Percentiles rank a stretch among this genome's conserved stretches.
These are phyloP conservation scores for Phyllosticta ampelicida DNA, from an alignment of 2,329 filamentous ascomycete species.

Conservation along the genomic window DNA sequence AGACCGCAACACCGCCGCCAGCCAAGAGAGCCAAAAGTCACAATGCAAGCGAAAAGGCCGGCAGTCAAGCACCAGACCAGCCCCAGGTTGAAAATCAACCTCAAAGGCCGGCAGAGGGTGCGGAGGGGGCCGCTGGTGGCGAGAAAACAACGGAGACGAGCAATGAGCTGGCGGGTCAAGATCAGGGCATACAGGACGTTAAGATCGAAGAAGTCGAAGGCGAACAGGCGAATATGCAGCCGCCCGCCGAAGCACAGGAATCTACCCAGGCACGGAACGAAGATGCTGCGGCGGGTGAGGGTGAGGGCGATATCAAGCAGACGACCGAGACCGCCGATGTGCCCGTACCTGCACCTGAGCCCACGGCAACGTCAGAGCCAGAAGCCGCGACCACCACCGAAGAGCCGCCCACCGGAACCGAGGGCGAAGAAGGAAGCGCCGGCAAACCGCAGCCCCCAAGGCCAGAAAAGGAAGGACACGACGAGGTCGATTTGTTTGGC, in stretches of 20 bases:
- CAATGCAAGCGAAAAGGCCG: background rate
- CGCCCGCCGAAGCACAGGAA: background rate
- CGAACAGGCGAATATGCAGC: background rate
- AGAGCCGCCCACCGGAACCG: background rate
- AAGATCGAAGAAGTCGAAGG: background rate
- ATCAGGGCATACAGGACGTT: background rate
- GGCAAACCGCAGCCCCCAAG: background rate
- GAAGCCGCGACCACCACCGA: background rate
- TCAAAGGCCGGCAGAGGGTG: background rate
- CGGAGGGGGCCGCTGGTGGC: background rate
- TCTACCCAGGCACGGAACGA: background rate
- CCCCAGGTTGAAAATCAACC: background rate
- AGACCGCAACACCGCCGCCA: background rate
- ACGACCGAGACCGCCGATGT: background rate
- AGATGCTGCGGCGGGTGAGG: background rate
- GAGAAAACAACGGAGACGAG: background rate
- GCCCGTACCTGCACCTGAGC: background rate
- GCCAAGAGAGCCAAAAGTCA: background rate
- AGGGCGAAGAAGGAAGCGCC: background rate
- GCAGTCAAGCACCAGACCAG: background rate
- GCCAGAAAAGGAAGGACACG: conserved; percentile 15
- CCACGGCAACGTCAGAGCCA: background rate
- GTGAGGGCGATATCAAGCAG: background rate
- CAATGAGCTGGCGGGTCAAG: background rate
- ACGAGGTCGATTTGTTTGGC: conserved; percentile 36